phyloP scores from a whole-genome alignment of 768 basidiomycete genomes.

The Mycena pura region DNA sequence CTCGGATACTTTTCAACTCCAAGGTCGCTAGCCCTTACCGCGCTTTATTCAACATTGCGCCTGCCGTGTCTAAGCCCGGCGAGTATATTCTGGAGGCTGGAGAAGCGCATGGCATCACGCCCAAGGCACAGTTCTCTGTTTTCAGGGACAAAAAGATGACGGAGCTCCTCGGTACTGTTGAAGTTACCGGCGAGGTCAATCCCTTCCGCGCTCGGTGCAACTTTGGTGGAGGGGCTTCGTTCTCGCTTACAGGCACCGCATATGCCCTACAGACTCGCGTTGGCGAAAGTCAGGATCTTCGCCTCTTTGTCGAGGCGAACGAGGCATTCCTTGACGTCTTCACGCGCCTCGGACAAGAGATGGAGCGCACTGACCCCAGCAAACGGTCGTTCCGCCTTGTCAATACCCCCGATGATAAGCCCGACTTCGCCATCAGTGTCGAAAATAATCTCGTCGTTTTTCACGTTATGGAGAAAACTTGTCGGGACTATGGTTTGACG shows the following conservation, averaged over 20 bases:
- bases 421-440: too few species aligned
- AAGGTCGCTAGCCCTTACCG: neutral
- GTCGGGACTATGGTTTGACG: neutral
- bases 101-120: neutral
- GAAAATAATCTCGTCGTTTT: too few species aligned
- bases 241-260: neutral
- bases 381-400: too few species aligned
- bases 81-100: neutral
- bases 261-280: neutral
- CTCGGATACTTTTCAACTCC: slow-evolving; percentile 17
- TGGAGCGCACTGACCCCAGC: too few species aligned
- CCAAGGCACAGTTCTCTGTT: neutral
- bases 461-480: neutral
- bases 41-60: neutral
- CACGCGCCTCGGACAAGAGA: neutral
- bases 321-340: neutral
- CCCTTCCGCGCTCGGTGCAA: neutral
- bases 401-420: too few species aligned
- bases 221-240: neutral
- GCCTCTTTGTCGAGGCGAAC: neutral
- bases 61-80: neutral
- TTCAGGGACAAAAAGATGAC: neutral
- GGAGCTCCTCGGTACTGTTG: neutral
- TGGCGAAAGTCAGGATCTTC: neutral
- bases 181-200: neutral